Conservation (phyloP, 495 filamentous ascomycete genomes). For the Patellaria atrata region DNA sequence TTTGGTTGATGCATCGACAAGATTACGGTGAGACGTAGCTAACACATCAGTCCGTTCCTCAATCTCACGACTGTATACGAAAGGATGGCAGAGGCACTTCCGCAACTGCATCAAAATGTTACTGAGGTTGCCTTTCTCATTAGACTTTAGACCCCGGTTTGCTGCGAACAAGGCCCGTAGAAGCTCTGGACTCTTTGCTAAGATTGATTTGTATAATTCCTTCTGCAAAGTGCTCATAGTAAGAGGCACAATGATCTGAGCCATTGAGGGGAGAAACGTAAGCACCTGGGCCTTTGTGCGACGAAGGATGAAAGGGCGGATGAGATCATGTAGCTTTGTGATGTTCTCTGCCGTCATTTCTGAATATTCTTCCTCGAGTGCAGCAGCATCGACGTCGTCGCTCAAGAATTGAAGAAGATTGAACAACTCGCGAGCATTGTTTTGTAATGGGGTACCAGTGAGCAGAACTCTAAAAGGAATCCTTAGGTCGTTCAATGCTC, state of each 20-base stretch:
- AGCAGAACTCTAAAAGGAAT: conserved; percentile 70
- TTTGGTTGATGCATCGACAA: conserved; percentile 86
- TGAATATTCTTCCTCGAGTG: conserved; percentile 59
- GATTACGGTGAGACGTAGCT: conserved; percentile 49
- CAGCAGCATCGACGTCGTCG: conserved; percentile 46
- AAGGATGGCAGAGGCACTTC: conserved; percentile 91
- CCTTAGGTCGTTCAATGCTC: conserved; percentile 51
- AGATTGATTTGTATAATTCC: conserved; percentile 85
- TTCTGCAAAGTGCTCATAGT: conserved; percentile 88
- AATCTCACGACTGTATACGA: conserved; percentile 76
- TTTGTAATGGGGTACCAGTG: conserved; percentile 83
- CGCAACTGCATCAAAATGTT: conserved; percentile 94
- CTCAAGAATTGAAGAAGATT: conserved; percentile 92
- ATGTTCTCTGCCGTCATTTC: conserved; percentile 69
- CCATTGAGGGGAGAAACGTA: conserved; percentile 79
- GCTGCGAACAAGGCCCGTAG: conserved; percentile 72
- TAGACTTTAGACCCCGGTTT: conserved; percentile 36
- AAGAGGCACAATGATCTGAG: conserved; percentile 85
- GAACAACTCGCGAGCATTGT: conserved; percentile 87
- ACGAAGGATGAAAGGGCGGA: conserved; percentile 67
- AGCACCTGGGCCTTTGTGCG: conserved; percentile 85
- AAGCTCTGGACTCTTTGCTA: conserved; percentile 76
- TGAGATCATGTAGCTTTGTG: conserved; percentile 61
- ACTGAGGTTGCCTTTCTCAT: conserved; percentile 63
- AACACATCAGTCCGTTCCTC: conserved; percentile 54